phyloP scores from a whole-genome alignment of 192 early-diverging fungal species.

The Coemansia sp. region DNA sequence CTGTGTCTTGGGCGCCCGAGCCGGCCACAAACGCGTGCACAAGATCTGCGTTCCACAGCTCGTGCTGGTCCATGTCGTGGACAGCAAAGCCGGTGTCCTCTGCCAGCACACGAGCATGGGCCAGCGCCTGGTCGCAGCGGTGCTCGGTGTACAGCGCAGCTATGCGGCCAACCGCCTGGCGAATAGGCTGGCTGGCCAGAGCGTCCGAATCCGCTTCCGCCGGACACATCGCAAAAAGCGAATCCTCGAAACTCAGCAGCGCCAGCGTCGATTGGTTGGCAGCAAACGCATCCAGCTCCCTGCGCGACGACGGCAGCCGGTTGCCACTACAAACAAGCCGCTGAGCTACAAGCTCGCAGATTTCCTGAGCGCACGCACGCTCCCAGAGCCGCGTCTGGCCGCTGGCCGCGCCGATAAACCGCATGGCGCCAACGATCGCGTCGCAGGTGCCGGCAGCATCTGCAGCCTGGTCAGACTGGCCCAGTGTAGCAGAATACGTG shows the following conservation, averaged over 20 bases:
- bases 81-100: constrained; percentile 20
- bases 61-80: constrained; percentile 14
- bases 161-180: constrained; percentile 10
- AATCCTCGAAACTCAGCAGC: constrained; percentile 24
- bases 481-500: too few species aligned
- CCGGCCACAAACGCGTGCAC: not conserved
- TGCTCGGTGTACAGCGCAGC: constrained; percentile 22
- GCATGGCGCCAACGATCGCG: not conserved
- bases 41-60: constrained; percentile 26
- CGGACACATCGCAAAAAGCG: constrained; percentile 10
- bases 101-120: constrained; percentile 13
- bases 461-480: too few species aligned
- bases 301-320: constrained; percentile 16
- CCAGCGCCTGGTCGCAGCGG: constrained; percentile 21
- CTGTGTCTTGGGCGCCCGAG: not conserved
- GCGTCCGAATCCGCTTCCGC: not conserved
- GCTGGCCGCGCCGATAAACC: not conserved
- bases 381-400: constrained; percentile 4
- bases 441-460: not conserved
- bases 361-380: not conserved
- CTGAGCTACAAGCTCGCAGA: not conserved
- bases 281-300: constrained; percentile 10
- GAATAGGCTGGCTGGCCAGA: constrained; percentile 12
- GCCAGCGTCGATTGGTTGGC: not conserved
- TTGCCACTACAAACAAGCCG: not conserved